Evolutionary conservation across 805 yeast genomes (phyloP).

Genomic region (Kurtzmaniella cleridarum): DNA sequence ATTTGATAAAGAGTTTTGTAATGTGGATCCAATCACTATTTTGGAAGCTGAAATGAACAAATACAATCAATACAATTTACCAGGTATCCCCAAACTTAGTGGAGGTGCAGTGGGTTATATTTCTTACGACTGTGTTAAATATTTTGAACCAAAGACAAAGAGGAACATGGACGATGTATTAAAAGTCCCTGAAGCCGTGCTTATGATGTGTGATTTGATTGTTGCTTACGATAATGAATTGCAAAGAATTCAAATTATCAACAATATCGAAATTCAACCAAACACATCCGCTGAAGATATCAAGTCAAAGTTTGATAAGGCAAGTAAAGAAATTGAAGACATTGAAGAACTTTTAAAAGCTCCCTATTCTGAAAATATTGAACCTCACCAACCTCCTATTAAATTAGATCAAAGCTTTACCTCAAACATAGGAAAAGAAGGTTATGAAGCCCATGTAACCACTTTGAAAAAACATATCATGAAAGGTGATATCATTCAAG

Average conservation of each 20-base stretch:
- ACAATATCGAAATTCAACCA: conserved; percentile 55
- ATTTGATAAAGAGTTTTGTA: conserved; percentile 25
- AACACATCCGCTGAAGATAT: conserved; percentile 16
- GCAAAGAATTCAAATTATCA: conserved; percentile 86
- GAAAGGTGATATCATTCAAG: conserved; percentile 93
- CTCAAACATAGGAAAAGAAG: conserved; percentile 90
- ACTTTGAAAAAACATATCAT: conserved; percentile 74
- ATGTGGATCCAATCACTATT: conserved; percentile 73
- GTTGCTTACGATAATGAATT: conserved; percentile 92
- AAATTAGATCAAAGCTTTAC: conserved; percentile 61
- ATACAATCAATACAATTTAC: conserved; percentile 66
- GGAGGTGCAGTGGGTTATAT: conserved; percentile 98
- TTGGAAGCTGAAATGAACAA: conserved; percentile 69
- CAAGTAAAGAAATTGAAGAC: conserved; percentile 52
- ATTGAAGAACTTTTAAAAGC: conserved; percentile 47
- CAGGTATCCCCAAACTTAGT: conserved; percentile 76
- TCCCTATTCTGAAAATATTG: conserved; percentile 37
- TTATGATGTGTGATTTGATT: conserved; percentile 87
- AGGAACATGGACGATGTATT: conserved; percentile 72
- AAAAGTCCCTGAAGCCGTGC: conserved; percentile 82
- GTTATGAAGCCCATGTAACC: conserved; percentile 80
- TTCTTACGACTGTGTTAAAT: conserved; percentile 93
- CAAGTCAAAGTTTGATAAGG: conserved; percentile 45
- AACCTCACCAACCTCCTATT: conserved; percentile 75
- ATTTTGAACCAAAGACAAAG: conserved; percentile 89